Evolutionary conservation across 495 filamentous ascomycete species (phyloP).

Genomic region (Trichoderma reesei): DNA sequence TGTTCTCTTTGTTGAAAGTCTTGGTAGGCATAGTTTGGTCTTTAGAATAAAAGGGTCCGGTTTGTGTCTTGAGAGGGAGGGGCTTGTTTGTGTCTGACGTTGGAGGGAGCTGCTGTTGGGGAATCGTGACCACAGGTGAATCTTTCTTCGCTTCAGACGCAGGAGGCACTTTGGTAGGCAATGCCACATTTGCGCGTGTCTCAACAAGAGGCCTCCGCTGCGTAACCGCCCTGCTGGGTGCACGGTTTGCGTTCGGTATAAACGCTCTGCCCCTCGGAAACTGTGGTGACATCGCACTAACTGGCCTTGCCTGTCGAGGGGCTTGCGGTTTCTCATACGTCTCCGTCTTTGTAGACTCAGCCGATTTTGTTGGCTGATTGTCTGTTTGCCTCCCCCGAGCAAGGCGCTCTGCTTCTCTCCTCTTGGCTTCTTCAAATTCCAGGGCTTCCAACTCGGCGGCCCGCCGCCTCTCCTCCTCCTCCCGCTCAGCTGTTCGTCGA

Average conservation of each 20-base stretch:
- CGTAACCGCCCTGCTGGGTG: not conserved
- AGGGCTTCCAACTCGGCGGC: slow-evolving; percentile 18
- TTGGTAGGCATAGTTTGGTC: not conserved
- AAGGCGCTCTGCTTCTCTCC: slow-evolving; percentile 9
- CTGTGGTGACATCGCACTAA: not conserved
- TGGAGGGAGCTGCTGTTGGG: not conserved
- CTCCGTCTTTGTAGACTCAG: not conserved
- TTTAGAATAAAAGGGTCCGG: not conserved
- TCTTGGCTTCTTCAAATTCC: slow-evolving; percentile 17
- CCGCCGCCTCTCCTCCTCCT: not conserved
- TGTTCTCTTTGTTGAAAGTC: slow-evolving; percentile 10
- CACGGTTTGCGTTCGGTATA: not conserved
- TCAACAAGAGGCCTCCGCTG: not conserved
- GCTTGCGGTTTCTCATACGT: not conserved
- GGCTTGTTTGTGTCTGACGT: not conserved
- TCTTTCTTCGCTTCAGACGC: not conserved
- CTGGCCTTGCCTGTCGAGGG: not conserved
- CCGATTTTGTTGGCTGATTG: no score
- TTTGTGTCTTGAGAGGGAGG: not conserved
- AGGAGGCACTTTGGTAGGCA: not conserved
- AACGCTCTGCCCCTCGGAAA: not conserved
- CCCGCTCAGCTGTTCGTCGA: slow-evolving; percentile 4
- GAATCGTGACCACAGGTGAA: not conserved
- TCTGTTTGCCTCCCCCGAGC: not conserved
- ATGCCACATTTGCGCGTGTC: not conserved